Evolutionary conservation across 2,329 filamentous ascomycete genomes (phyloP).

Genomic region (Colletotrichum cuscutae): DNA sequence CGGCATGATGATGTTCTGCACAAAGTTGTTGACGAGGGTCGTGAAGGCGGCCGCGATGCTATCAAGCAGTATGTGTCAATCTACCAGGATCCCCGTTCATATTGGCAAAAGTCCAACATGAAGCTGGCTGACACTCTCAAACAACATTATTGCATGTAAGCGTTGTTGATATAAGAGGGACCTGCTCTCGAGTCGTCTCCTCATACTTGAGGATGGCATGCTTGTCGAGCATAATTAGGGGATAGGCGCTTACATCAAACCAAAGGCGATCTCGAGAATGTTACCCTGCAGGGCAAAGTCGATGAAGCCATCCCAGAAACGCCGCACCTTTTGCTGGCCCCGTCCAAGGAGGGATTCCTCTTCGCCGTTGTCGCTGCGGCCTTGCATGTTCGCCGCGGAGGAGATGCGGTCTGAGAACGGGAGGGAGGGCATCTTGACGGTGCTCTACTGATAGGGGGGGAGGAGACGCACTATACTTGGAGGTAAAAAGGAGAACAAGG

Average conservation of each 20-base stretch:
- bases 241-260: constrained; percentile 69
- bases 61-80: background rate
- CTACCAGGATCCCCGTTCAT: background rate
- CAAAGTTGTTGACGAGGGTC: constrained; percentile 76
- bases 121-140: background rate
- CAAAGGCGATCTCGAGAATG: constrained; percentile 80
- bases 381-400: constrained; percentile 40
- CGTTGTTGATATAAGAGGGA: background rate
- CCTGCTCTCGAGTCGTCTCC: background rate
- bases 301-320: constrained; percentile 71
- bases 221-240: background rate
- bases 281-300: constrained; percentile 81
- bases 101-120: background rate
- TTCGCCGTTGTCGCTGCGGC: constrained; percentile 42
- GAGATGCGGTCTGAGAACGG: constrained; percentile 23
- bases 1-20: constrained; percentile 76
- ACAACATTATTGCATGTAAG: background rate
- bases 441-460: background rate
- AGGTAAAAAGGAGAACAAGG: background rate
- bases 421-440: constrained; percentile 11
- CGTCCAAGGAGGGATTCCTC: constrained; percentile 58
- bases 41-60: constrained; percentile 79
- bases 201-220: background rate
- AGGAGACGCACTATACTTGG: background rate
- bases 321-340: constrained; percentile 58